Evolutionary conservation across 768 basidiomycete genomes (phyloP), one percentile per base, ranked within the genome.

Genomic region (Cystobasidiopsis lactophilus): DNA sequence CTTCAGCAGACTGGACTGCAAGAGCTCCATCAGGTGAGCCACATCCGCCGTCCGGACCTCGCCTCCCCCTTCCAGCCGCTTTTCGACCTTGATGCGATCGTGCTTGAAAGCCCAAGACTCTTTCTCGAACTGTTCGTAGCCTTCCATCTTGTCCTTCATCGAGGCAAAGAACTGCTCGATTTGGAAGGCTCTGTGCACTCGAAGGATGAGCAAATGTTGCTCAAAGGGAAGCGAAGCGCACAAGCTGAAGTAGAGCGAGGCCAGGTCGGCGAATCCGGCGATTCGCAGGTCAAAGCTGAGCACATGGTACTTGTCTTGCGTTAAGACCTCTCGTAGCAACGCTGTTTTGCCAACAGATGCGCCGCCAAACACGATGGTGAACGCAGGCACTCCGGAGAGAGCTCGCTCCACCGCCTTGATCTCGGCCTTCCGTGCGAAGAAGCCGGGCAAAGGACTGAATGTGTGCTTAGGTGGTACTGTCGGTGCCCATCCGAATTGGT

Each of bases 291-390:
- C 82, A 58, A 85, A 82, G 61, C 83, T 79, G 45, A 85, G 72
- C 51, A 85, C 80, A 66, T 83, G 80, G 62, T 79, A 85, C 47
- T 69, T 69, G 10, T 77, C 72, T 19, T 71, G 69, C 11, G 76
- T 77, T 24, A 86, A 74, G 26, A 85, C 75, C 66, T 85, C 80
- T 41, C 82, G 74, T 13, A 85, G 70, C 7, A 86, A 73, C 0
- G 79, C 77, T 4, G 84, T 86, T 78, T 85, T 85, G 55, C 84
- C 83, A 1, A 79, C 80, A 9, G 78, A 78, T 56, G 79, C 80
- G 29, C 81, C 80, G 3, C 83, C 83, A 53, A 82, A 83, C 7
- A 85, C 68, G 7, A 85, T 71, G 0, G 80, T 84, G 61, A 85
- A 85, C 1, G 80, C 75, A 3, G 83, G 57, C 26, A 57, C 52